Percentiles rank a stretch among this genome's conserved stretches.
Evolutionary conservation across 352 stramenopile genomes (phyloP).

Genomic region (Poterioochromonas sp.): DNA sequence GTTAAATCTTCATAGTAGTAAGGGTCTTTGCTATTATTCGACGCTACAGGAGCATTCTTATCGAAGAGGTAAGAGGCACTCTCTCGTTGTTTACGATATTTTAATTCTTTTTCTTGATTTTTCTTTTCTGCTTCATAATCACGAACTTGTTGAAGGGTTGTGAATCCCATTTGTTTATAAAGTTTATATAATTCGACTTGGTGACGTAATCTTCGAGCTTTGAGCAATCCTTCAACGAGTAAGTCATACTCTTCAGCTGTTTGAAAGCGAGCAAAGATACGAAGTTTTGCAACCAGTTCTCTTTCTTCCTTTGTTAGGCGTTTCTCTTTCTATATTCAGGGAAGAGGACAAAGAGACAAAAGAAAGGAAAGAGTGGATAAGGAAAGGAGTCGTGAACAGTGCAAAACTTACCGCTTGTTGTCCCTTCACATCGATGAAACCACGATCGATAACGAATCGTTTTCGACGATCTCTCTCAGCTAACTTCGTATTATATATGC

Average conservation of each 20-base stretch:
- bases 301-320: conserved; percentile 72
- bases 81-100: conserved; percentile 65
- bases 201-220: conserved; percentile 65
- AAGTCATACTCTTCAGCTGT: conserved; percentile 70
- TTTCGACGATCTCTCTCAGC: conserved; percentile 75
- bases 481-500: conserved; percentile 83
- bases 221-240: conserved; percentile 67
- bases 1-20: neutral
- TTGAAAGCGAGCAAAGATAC: conserved; percentile 68
- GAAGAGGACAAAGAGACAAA: too few species aligned
- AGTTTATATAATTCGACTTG: conserved; percentile 74
- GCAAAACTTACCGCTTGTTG: too few species aligned
- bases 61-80: conserved; percentile 32
- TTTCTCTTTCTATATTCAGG: conserved; percentile 54
- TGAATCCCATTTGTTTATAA: conserved; percentile 72
- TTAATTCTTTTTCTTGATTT: conserved; percentile 68
- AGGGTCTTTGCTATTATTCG: neutral
- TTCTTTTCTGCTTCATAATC: conserved; percentile 74
- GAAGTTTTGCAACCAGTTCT: conserved; percentile 66
- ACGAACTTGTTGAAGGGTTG: conserved; percentile 69
- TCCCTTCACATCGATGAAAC: conserved; percentile 74
- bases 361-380: too few species aligned
- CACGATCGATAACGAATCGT: conserved; percentile 75
- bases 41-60: neutral
- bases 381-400: conserved; percentile 40